Percentiles rank a stretch among this genome's conserved stretches.
phyloP scores from a whole-genome alignment of 805 yeast genomes.

The Wickerhamiella vanderwaltii region DNA sequence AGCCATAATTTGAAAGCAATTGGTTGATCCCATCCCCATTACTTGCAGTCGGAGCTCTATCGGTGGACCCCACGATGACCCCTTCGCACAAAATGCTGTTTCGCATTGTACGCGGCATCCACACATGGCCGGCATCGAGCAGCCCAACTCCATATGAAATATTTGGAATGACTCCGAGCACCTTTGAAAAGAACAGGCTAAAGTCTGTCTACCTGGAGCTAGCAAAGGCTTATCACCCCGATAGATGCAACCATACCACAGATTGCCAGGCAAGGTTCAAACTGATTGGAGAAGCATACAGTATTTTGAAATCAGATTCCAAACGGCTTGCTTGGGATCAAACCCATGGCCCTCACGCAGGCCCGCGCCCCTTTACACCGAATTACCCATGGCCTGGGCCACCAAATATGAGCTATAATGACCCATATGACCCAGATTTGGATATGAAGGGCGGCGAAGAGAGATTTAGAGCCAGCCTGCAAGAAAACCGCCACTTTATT shows the following conservation, averaged over 20 bases:
- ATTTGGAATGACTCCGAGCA: conserved; percentile 33
- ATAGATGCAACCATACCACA: conserved; percentile 22
- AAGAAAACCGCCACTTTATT: conserved; percentile 31
- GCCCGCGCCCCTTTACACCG: conserved; percentile 5
- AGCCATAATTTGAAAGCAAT: too few relatives aligned
- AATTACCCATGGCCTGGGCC: background rate
- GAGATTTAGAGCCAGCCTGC: conserved; percentile 31
- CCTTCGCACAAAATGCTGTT: background rate
- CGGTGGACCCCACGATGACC: background rate
- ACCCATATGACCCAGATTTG: conserved; percentile 7
- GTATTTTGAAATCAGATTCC: conserved; percentile 37
- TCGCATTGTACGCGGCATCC: background rate
- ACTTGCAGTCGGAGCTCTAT: too few relatives aligned
- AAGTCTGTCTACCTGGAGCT: conserved; percentile 43
- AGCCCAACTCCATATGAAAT: conserved; percentile 64
- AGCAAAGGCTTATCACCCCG: conserved; percentile 80
- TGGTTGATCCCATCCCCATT: too few relatives aligned
- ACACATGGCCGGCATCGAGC: conserved; percentile 43
- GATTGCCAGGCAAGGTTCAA: conserved; percentile 35
- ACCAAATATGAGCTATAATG: background rate
- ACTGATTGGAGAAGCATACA: conserved; percentile 45
- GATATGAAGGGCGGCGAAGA: conserved; percentile 22
- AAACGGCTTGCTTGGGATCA: conserved; percentile 29
- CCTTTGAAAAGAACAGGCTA: conserved; percentile 31
- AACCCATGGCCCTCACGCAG: background rate